phyloP scores from a whole-genome alignment of 225 moss, liverwort and hornwort genomes.

The Polytrichum commune region DNA sequence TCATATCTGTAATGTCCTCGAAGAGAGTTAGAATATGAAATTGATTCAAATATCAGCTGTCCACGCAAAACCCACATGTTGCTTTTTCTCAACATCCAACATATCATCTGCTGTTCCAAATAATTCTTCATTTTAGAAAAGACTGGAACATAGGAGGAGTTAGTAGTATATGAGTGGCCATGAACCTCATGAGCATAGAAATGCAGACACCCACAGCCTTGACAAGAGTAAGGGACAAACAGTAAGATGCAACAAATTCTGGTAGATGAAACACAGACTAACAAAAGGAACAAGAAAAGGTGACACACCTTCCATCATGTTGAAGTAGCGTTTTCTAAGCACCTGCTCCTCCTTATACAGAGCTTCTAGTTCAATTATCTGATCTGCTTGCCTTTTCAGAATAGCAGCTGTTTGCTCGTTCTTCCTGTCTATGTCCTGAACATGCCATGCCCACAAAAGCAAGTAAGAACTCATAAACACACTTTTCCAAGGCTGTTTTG shows the following conservation, averaged over 20 bases:
- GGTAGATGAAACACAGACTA: no score
- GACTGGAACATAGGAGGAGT: no score
- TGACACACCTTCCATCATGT: slow-evolving; percentile 90
- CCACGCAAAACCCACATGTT: no score
- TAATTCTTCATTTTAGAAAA: no score
- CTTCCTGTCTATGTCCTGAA: slow-evolving; percentile 91
- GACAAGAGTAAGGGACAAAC: no score
- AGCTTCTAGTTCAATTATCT: slow-evolving; percentile 79
- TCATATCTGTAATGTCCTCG: slow-evolving; percentile 68
- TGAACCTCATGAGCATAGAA: no score
- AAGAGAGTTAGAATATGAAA: not conserved
- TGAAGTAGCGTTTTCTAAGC: slow-evolving; percentile 87
- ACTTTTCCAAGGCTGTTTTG: no score
- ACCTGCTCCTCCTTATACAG: slow-evolving; percentile 93
- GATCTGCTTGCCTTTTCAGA: slow-evolving; percentile 85
- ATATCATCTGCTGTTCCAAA: no score
- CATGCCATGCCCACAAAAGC: slow-evolving; percentile 5
- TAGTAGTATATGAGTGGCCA: no score
- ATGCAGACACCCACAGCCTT: no score
- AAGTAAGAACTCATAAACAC: not conserved
- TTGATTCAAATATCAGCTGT: not conserved
- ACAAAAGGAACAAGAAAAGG: not conserved
- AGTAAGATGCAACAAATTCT: no score
- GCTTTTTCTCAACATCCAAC: no score
- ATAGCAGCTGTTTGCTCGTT: slow-evolving; percentile 90